Evolutionary conservation across 441 rosid species (phyloP).

Genomic region (Croton laevigatus): DNA sequence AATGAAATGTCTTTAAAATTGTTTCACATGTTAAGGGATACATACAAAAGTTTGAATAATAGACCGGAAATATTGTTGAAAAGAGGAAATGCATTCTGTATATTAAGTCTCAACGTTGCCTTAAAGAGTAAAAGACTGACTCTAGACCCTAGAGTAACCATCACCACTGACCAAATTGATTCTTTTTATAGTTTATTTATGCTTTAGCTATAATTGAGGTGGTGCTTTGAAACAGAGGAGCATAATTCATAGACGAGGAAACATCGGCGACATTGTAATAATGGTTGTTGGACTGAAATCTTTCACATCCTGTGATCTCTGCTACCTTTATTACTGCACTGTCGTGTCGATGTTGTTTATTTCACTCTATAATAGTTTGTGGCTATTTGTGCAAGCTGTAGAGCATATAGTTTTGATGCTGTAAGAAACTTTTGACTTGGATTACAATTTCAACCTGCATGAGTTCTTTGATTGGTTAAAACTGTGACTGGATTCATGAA

Average conservation of each 20-base stretch:
- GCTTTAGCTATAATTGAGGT: background rate
- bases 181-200: background rate
- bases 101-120: background rate
- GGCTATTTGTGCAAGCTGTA: background rate
- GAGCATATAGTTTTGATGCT: background rate
- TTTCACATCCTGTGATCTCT: background rate
- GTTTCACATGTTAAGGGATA: background rate
- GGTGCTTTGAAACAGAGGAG: background rate
- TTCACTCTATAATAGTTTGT: background rate
- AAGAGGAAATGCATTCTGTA: background rate
- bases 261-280: background rate
- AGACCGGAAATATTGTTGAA: background rate
- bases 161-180: background rate
- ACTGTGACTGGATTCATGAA: background rate
- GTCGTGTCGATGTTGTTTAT: background rate
- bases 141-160: background rate
- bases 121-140: background rate
- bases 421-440: too few relatives aligned
- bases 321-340: background rate
- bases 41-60: background rate
- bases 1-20: background rate
- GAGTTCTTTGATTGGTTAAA: background rate
- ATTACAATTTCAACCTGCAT: background rate
- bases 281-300: background rate
- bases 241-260: background rate